A percentile compares a stretch with the other conserved stretches of the same genome.
These are phyloP conservation scores for Heterobasidion occidentale DNA, from an alignment of 1,284 basidiomycete species.

Conservation along the genomic window DNA sequence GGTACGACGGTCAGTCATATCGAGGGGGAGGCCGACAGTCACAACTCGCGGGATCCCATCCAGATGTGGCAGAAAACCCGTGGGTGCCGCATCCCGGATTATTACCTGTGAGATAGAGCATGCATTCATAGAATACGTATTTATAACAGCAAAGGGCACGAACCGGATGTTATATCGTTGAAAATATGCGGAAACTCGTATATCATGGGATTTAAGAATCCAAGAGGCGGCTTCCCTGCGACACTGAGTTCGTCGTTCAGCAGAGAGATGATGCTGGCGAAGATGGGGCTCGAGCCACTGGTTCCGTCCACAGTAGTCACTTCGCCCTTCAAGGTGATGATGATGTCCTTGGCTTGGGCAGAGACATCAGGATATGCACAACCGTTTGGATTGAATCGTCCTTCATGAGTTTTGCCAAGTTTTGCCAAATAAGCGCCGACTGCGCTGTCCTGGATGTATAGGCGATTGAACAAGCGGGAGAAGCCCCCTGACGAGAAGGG, in stretches of 20 bases:
- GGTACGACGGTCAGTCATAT: too few relatives aligned
- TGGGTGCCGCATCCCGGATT: too few relatives aligned
- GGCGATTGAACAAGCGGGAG: background rate
- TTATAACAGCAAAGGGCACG: background rate
- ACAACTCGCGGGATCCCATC: too few relatives aligned
- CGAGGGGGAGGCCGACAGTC: too few relatives aligned
- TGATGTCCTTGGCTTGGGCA: slow-evolving; percentile 52
- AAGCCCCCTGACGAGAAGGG: slow-evolving; percentile 3
- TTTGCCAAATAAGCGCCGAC: slow-evolving; percentile 8
- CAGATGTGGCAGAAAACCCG: too few relatives aligned
- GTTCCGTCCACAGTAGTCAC: slow-evolving; percentile 40
- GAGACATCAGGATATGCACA: slow-evolving; percentile 33
- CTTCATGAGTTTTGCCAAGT: slow-evolving; percentile 20
- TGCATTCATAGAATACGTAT: too few relatives aligned
- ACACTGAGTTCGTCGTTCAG: slow-evolving; percentile 51
- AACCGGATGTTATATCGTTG: slow-evolving; percentile 41
- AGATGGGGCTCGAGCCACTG: background rate
- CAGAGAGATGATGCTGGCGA: slow-evolving; percentile 43
- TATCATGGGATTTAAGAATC: slow-evolving; percentile 37
- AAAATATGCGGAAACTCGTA: slow-evolving; percentile 41
- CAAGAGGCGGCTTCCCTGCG: slow-evolving; percentile 37
- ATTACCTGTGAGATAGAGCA: too few relatives aligned
- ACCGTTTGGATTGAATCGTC: slow-evolving; percentile 15
- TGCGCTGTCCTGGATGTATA: background rate
- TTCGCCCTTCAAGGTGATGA: slow-evolving; percentile 44